Conservation (phyloP, 208 protist genomes). For the Trichomonas gallinae region DNA sequence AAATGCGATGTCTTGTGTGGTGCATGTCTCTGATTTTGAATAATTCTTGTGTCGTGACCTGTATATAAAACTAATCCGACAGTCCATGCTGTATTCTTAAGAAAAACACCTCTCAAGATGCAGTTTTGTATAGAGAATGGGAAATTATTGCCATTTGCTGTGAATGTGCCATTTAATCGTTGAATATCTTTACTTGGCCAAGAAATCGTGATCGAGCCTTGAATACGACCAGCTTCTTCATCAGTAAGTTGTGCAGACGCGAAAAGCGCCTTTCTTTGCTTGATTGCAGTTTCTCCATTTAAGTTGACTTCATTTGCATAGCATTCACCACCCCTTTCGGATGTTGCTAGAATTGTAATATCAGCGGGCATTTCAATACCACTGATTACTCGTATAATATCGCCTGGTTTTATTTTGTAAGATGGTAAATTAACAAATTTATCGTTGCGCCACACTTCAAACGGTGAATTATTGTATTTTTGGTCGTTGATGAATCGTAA, state of each 20-base stretch:
- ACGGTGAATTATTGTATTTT: background rate
- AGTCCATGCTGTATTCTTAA: background rate
- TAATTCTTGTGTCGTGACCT: conserved; percentile 30
- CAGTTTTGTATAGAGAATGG: background rate
- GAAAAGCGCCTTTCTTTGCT: background rate
- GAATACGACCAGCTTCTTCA: no score
- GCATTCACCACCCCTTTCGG: background rate
- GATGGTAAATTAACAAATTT: background rate
- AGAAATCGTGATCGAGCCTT: background rate
- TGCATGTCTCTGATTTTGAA: background rate
- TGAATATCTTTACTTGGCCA: conserved; percentile 17
- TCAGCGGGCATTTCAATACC: conserved; percentile 22
- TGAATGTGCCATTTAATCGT: background rate
- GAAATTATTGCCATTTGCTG: background rate
- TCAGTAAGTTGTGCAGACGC: background rate
- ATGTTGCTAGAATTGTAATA: background rate
- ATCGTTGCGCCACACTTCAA: no score
- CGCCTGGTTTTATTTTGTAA: background rate
- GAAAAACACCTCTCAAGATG: background rate
- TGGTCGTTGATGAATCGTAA: background rate
- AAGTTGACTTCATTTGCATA: conserved; percentile 26
- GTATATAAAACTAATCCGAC: background rate
- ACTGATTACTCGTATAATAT: conserved; percentile 19
- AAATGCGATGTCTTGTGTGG: background rate
- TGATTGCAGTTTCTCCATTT: background rate